Evolutionary conservation across 352 stramenopile genomes (phyloP).

Genomic region (Pythium chondricola): DNA sequence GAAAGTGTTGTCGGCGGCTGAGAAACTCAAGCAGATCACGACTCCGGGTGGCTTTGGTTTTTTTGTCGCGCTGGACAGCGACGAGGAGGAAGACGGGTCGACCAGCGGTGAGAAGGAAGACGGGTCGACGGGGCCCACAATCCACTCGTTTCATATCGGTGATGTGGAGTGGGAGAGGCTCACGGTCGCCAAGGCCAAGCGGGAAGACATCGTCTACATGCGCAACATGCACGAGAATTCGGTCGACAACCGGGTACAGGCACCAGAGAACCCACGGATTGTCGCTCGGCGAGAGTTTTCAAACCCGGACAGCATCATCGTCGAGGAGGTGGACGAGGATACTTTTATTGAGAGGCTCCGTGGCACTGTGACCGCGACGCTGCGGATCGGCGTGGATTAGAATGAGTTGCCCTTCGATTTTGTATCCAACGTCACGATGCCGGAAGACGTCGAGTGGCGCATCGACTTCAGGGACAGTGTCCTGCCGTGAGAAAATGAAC

Average conservation of each 20-base stretch:
- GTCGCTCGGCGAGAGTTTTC: conserved; percentile 3
- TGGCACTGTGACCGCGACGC: conserved; percentile 16
- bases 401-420: conserved; percentile 33
- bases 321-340: conserved; percentile 20
- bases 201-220: conserved; percentile 16
- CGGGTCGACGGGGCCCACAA: conserved; percentile 19
- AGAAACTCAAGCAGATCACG: conserved; percentile 19
- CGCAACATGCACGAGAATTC: conserved; percentile 6
- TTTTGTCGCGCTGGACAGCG: conserved; percentile 21
- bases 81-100: conserved; percentile 13
- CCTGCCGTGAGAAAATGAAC: no score
- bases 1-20: conserved; percentile 8
- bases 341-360: conserved; percentile 20
- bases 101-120: no score
- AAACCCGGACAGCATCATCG: conserved; percentile 21
- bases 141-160: conserved; percentile 18
- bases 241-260: conserved; percentile 2
- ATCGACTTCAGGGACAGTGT: no score
- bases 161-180: conserved; percentile 18
- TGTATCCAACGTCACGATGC: conserved; percentile 47
- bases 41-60: conserved; percentile 23
- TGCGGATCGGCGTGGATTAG: conserved; percentile 13
- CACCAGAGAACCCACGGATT: neutral
- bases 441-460: conserved; percentile 58
- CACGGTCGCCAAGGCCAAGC: conserved; percentile 19